Conservation (phyloP, 2,329 filamentous ascomycete genomes). For the Penicillium brasilianum region DNA sequence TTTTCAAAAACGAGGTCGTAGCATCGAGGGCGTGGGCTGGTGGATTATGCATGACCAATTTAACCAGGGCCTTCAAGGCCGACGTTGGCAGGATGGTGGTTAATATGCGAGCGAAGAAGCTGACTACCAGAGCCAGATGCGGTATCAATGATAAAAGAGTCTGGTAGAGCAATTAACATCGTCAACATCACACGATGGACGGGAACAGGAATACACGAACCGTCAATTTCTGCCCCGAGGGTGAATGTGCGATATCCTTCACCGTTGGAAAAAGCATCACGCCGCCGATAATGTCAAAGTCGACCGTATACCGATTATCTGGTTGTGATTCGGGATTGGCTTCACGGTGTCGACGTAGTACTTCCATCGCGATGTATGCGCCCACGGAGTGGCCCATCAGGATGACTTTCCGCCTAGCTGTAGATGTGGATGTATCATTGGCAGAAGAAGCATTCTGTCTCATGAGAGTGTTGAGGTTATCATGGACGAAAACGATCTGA, state of each 20-base stretch:
- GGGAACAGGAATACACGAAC: constrained; percentile 28
- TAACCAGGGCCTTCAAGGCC: constrained; percentile 50
- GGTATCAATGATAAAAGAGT: constrained; percentile 42
- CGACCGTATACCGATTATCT: background rate
- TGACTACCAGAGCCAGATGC: constrained; percentile 43
- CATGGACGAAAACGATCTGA: constrained; percentile 57
- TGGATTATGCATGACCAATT: constrained; percentile 47
- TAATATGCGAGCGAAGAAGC: constrained; percentile 50
- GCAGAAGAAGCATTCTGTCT: background rate
- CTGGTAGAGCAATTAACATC: background rate
- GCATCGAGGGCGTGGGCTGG: constrained; percentile 50
- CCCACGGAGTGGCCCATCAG: constrained; percentile 78
- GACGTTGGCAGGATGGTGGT: constrained; percentile 48
- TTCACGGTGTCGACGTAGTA: constrained; percentile 63
- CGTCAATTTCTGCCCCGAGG: constrained; percentile 61
- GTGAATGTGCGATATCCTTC: constrained; percentile 69
- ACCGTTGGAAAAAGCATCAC: constrained; percentile 77
- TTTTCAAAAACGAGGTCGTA: constrained; percentile 58
- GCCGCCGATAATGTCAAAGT: constrained; percentile 54
- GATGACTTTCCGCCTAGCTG: constrained; percentile 54
- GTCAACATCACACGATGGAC: background rate
- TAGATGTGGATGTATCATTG: background rate
- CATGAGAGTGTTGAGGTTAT: constrained; percentile 49
- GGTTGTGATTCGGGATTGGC: background rate
- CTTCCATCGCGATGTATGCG: constrained; percentile 71